Conservation (phyloP, 306 rosid genomes). For the Lathyrus aphaca region DNA sequence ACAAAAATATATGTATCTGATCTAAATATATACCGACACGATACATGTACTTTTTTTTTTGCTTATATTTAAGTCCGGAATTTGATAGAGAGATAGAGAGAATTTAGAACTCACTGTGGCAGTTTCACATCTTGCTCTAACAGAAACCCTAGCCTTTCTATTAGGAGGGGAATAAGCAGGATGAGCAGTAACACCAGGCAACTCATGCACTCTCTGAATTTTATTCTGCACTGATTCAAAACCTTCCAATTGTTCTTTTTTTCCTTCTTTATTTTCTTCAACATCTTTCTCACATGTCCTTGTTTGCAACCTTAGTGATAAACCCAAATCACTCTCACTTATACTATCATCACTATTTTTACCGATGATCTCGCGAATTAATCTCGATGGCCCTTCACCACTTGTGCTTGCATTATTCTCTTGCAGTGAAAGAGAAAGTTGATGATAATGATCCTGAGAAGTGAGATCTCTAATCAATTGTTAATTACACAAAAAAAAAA, state of each 20-base stretch:
- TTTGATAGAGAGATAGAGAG: background rate
- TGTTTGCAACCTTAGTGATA: conserved; percentile 68
- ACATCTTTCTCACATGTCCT: conserved; percentile 39
- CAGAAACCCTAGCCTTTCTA: conserved; percentile 96
- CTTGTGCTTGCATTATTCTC: conserved; percentile 42
- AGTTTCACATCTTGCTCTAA: conserved; percentile 91
- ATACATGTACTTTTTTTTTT: background rate
- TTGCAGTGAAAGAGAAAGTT: conserved; percentile 56
- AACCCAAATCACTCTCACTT: conserved; percentile 59
- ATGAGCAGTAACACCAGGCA: conserved; percentile 43
- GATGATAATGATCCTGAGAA: conserved; percentile 48
- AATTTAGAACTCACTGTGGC: conserved; percentile 65
- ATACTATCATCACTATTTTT: conserved; percentile 35
- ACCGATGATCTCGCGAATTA: conserved; percentile 37
- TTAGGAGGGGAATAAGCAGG: conserved; percentile 53
- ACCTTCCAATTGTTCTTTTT: conserved; percentile 36
- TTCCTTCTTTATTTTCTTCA: conserved; percentile 28
- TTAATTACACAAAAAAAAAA: background rate
- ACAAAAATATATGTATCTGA: background rate
- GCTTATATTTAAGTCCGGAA: background rate
- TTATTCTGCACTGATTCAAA: conserved; percentile 52
- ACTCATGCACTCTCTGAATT: conserved; percentile 43
- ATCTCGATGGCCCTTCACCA: conserved; percentile 38
- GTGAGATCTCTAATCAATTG: conserved; percentile 21
- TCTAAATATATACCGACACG: background rate